phyloP scores from a whole-genome alignment of 1,139 yeast species.

The Scheffersomyces insectosa region DNA sequence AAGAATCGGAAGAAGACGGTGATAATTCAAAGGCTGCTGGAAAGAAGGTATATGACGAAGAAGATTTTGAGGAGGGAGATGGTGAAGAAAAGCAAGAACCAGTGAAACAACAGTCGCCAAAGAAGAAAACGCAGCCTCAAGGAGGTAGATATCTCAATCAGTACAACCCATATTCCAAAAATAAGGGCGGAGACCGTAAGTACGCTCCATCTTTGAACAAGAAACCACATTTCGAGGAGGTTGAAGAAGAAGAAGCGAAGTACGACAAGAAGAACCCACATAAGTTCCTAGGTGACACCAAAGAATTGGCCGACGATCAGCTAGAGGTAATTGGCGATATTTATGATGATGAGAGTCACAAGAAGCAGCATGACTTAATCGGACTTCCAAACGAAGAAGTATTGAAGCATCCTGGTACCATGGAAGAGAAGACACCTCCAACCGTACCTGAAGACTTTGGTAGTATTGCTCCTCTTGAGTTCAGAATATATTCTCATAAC shows the following conservation, averaged over 20 bases:
- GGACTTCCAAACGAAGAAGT: constrained; percentile 8
- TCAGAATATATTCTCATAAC: constrained; percentile 41
- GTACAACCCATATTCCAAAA: no score
- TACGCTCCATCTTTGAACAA: no score
- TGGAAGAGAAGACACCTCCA: constrained; percentile 18
- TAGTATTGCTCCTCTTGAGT: constrained; percentile 17
- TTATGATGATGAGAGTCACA: constrained; percentile 14
- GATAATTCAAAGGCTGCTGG: no score
- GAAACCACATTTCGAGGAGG: background rate
- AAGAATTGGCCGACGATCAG: constrained; percentile 19
- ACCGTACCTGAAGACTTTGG: constrained; percentile 16
- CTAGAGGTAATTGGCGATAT: constrained; percentile 15
- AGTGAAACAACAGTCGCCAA: no score
- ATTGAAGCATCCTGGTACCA: constrained; percentile 13
- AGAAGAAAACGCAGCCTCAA: no score
- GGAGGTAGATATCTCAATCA: no score
- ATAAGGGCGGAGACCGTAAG: no score
- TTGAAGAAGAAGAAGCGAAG: background rate
- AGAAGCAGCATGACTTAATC: background rate
- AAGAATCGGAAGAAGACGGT: no score
- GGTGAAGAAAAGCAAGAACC: no score
- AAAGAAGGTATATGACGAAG: no score
- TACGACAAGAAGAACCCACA: constrained; percentile 13
- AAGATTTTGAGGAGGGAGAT: no score
- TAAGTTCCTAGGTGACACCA: constrained; percentile 25